A percentile compares a stretch with the other conserved stretches of the same genome.
phyloP scores from a whole-genome alignment of 2,329 filamentous ascomycete species.

The Neofusicoccum sp. region DNA sequence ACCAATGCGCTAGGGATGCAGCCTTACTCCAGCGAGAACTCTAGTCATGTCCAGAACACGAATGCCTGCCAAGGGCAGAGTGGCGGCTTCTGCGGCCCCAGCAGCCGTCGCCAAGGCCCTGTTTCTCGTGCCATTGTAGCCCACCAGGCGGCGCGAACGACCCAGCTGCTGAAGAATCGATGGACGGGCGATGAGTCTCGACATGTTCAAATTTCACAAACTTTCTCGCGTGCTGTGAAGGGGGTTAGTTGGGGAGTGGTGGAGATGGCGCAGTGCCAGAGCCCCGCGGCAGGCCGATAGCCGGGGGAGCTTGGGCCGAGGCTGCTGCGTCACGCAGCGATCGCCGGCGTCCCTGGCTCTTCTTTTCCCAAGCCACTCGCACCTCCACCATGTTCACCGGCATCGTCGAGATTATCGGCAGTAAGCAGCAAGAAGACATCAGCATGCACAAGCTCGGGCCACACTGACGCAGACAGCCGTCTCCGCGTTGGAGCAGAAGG shows the following conservation, averaged over 20 bases:
- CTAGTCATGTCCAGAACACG: conserved; percentile 95
- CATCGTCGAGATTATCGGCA: conserved; percentile 68
- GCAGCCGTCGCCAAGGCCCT: conserved; percentile 7
- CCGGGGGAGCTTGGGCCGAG: conserved; percentile 11
- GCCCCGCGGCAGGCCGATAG: conserved; percentile 7
- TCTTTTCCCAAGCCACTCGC: conserved; percentile 1
- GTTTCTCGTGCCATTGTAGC: conserved; percentile 4
- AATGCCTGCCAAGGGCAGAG: conserved; percentile 77
- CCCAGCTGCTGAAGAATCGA: neutral
- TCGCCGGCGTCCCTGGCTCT: neutral
- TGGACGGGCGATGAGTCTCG: neutral
- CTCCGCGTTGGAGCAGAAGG: conserved; percentile 76
- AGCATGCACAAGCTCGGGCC: neutral
- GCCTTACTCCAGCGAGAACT: conserved; percentile 84
- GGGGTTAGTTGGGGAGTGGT: neutral
- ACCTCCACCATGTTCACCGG: conserved; percentile 82
- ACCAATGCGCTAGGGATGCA: neutral
- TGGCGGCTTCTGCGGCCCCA: conserved; percentile 38
- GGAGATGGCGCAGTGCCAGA: neutral
- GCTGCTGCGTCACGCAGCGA: conserved; percentile 2
- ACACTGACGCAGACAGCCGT: conserved; percentile 64
- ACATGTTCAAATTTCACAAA: neutral
- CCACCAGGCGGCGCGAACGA: neutral
- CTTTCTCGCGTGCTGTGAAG: too few species aligned
- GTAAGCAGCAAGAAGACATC: conserved; percentile 57